Conservation (phyloP, 805 yeast species). For the Saturnispora dispora region DNA sequence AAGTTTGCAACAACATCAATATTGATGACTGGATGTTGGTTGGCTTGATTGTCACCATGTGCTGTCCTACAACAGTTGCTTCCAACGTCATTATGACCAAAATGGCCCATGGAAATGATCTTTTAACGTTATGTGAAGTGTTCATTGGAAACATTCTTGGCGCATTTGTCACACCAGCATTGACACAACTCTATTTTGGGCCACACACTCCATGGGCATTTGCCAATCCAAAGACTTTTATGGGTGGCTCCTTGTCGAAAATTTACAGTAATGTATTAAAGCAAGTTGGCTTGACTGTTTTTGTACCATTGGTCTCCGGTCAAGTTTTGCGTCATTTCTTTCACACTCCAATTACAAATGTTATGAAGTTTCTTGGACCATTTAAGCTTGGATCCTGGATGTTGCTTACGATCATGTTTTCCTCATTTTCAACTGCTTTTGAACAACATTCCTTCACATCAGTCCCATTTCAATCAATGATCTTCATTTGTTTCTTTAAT, state of each 20-base stretch:
- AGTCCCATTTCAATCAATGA: slow-evolving; percentile 46
- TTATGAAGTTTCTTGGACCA: slow-evolving; percentile 45
- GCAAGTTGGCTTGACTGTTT: slow-evolving; percentile 69
- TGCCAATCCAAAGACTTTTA: slow-evolving; percentile 51
- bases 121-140: slow-evolving; percentile 70
- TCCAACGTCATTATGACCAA: slow-evolving; percentile 89
- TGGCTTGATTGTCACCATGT: slow-evolving; percentile 72
- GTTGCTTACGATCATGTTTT: slow-evolving; percentile 50
- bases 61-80: slow-evolving; percentile 88
- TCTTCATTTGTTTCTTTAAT: slow-evolving; percentile 76
- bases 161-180: slow-evolving; percentile 78
- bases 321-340: slow-evolving; percentile 64
- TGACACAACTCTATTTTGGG: slow-evolving; percentile 57
- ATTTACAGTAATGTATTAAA: slow-evolving; percentile 73
- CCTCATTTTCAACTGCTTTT: slow-evolving; percentile 44
- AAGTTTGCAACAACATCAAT: slow-evolving; percentile 42
- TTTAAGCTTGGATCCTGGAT: slow-evolving; percentile 70
- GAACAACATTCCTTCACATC: slow-evolving; percentile 51
- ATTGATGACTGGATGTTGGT: slow-evolving; percentile 70
- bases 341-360: slow-evolving; percentile 55
- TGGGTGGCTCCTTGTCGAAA: slow-evolving; percentile 27
- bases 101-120: slow-evolving; percentile 71
- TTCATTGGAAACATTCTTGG: slow-evolving; percentile 77
- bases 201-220: slow-evolving; percentile 49
- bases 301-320: slow-evolving; percentile 81